A percentile compares a stretch with the other conserved stretches of the same genome.
Conservation (phyloP, 2,329 filamentous ascomycete genomes). For the Neodidymelliopsis sp. region DNA sequence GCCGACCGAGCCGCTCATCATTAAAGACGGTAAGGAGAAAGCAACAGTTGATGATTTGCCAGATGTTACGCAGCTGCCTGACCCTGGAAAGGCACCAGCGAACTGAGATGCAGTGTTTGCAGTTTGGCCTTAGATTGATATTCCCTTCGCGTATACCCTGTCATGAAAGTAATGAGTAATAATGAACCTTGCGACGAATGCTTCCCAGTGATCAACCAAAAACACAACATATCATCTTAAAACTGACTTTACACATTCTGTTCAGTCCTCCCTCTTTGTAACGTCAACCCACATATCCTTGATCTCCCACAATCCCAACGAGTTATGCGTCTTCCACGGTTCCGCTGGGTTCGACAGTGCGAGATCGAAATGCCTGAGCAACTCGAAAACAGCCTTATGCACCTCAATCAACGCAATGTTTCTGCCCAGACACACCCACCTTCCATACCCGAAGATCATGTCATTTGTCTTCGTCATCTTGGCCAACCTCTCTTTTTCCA, state of each 20-base stretch:
- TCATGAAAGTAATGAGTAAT: constrained; percentile 2
- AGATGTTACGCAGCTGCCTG: constrained; percentile 47
- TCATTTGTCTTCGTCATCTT: constrained; percentile 45
- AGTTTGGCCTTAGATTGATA: constrained; percentile 32
- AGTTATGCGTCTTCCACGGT: constrained; percentile 42
- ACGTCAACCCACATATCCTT: constrained; percentile 45
- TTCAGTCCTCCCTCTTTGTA: constrained; percentile 24
- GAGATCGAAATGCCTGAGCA: constrained; percentile 45
- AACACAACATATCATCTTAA: no score
- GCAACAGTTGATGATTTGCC: constrained; percentile 43
- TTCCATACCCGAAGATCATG: constrained; percentile 49
- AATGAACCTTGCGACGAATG: no score
- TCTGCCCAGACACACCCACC: constrained; percentile 45
- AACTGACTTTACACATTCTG: no score
- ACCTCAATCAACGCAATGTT: constrained; percentile 48
- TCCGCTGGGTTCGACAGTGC: constrained; percentile 38
- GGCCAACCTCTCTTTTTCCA: constrained; percentile 34
- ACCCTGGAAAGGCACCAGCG: constrained; percentile 32
- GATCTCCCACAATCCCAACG: constrained; percentile 40
- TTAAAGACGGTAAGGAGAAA: constrained; percentile 36
- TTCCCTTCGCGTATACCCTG: constrained; percentile 21
- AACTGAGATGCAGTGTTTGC: constrained; percentile 9
- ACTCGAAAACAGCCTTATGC: constrained; percentile 54
- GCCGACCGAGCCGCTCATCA: constrained; percentile 38
- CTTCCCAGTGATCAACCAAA: no score